Conservation (phyloP, 164 flowering plant species). For the Piper longum region DNA sequence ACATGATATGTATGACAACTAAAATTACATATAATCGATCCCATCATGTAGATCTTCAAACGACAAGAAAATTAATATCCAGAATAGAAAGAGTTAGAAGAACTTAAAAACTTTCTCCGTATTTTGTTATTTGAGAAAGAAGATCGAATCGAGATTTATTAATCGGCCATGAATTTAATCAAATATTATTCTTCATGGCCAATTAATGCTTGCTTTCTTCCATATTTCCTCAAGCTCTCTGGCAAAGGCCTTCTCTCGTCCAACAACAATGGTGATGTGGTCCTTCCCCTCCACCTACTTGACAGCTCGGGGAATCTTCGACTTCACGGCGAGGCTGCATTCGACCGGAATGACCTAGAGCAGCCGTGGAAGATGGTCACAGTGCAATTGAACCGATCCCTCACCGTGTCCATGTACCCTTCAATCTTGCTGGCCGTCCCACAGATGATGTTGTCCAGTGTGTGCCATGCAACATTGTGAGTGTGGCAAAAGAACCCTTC, state of each 20-base stretch:
- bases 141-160: too few relatives aligned
- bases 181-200: too few relatives aligned
- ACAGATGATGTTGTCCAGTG: constrained; percentile 82
- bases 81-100: too few relatives aligned
- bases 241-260: constrained; percentile 33
- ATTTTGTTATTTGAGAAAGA: too few relatives aligned
- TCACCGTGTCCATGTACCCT: constrained; percentile 30
- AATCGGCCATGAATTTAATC: too few relatives aligned
- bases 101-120: too few relatives aligned
- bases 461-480: constrained; percentile 89
- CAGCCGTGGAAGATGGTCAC: constrained; percentile 51
- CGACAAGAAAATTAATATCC: too few relatives aligned
- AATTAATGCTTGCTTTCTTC: constrained; percentile 5
- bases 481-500: constrained; percentile 56
- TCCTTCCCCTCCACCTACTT: constrained; percentile 23
- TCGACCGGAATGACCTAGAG: constrained; percentile 40
- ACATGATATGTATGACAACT: too few relatives aligned
- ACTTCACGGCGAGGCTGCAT: constrained; percentile 41
- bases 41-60: too few relatives aligned
- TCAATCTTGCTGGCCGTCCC: constrained; percentile 55
- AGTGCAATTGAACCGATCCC: constrained; percentile 8
- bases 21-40: too few relatives aligned
- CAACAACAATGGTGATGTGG: constrained; percentile 35
- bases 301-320: constrained; percentile 32
- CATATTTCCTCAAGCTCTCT: constrained; percentile 33